Percentiles rank a stretch among this genome's conserved stretches.
These are phyloP conservation scores for Sclerotinia borealis DNA, from an alignment of 2,329 filamentous ascomycete species.

Conservation along the genomic window DNA sequence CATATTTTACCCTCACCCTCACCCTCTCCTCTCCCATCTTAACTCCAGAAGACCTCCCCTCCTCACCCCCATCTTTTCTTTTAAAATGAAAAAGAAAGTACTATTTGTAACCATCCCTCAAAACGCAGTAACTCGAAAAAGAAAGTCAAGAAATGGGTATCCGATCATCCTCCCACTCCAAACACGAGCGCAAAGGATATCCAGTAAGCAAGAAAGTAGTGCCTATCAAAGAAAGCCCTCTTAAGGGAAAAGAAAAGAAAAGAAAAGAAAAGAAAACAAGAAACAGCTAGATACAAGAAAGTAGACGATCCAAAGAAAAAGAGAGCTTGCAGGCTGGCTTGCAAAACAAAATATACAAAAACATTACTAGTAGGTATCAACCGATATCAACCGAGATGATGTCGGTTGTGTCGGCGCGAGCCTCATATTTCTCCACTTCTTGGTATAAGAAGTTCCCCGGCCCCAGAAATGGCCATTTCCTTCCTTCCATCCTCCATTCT, in stretches of 20 bases:
- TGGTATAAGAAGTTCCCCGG: not conserved
- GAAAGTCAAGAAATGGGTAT: conserved; percentile 4
- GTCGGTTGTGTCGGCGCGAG: not conserved
- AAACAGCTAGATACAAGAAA: not conserved
- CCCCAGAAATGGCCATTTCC: not conserved
- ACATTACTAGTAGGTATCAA: not conserved
- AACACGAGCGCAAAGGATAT: not conserved
- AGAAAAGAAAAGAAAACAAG: not conserved
- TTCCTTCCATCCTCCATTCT: not conserved
- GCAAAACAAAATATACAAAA: conserved; percentile 1
- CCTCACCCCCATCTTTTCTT: not conserved
- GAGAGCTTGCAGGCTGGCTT: not conserved
- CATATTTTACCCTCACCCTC: not conserved
- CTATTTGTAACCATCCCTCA: not conserved
- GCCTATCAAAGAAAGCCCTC: not conserved
- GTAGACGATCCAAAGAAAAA: not conserved
- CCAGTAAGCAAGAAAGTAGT: not conserved
- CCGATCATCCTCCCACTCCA: not conserved
- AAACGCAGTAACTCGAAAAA: not conserved
- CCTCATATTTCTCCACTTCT: not conserved
- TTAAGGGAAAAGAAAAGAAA: not conserved
- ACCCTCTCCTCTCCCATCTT: too few species aligned
- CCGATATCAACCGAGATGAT: not conserved
- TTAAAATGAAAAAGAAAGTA: not conserved
- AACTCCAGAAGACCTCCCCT: too few species aligned